Evolutionary conservation across 2,329 filamentous ascomycete genomes (phyloP).

Genomic region (Ceratocystis destructans): DNA sequence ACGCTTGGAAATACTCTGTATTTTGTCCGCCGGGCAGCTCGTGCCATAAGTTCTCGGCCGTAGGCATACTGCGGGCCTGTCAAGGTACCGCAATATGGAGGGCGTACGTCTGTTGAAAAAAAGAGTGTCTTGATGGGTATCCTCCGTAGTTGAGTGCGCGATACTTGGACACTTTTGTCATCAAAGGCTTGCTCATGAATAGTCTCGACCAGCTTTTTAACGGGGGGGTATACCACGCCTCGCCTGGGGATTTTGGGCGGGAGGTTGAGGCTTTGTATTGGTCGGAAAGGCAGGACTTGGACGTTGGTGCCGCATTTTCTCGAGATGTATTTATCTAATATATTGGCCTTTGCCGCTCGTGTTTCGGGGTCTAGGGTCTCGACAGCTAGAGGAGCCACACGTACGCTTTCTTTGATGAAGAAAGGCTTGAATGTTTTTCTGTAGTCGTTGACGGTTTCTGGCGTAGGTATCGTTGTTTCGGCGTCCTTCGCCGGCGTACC

Average conservation of each 20-base stretch:
- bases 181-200: constrained; percentile 25
- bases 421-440: constrained; percentile 67
- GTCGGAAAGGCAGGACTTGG: constrained; percentile 33
- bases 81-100: constrained; percentile 59
- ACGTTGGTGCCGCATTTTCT: constrained; percentile 31
- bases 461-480: constrained; percentile 19
- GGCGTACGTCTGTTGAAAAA: constrained; percentile 52
- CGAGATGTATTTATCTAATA: constrained; percentile 40
- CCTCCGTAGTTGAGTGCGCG: constrained; percentile 32
- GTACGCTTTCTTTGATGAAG: constrained; percentile 59
- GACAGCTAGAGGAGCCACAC: constrained; percentile 45
- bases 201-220: constrained; percentile 47
- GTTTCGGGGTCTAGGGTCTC: constrained; percentile 47
- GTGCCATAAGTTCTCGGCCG: constrained; percentile 34
- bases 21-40: constrained; percentile 41
- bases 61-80: constrained; percentile 43
- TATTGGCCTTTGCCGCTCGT: constrained; percentile 35
- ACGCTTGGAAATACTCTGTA: constrained; percentile 42
- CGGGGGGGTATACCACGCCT: constrained; percentile 37
- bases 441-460: constrained; percentile 38
- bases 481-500: constrained; percentile 23
- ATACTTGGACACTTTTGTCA: constrained; percentile 28
- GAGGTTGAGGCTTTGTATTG: constrained; percentile 35
- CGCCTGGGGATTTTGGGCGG: constrained; percentile 29
- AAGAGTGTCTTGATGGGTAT: constrained; percentile 50